These are phyloP conservation scores for Hibiscus mutabilis DNA, from an alignment of 345 rosid genomes.

Conservation along the genomic window DNA sequence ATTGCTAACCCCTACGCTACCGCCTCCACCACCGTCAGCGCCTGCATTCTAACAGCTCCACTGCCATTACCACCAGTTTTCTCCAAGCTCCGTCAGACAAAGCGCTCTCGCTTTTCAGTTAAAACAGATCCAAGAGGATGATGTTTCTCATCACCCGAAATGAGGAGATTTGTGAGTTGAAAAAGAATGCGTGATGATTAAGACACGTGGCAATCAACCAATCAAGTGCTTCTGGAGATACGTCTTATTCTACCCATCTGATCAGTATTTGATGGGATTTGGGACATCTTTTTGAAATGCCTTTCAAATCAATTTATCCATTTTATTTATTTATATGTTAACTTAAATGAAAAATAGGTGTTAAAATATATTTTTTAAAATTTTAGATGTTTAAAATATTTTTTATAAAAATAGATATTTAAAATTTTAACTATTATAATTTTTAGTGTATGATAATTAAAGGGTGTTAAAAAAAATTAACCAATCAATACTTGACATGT, in stretches of 20 bases:
- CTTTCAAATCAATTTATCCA: background rate
- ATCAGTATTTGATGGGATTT: background rate
- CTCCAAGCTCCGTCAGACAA: too few relatives aligned
- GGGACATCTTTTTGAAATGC: background rate
- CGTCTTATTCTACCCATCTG: background rate
- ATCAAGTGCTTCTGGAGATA: background rate
- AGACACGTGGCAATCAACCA: background rate
- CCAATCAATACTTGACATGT: too few relatives aligned
- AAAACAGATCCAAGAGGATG: background rate
- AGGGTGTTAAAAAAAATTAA: too few relatives aligned
- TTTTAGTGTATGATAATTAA: too few relatives aligned
- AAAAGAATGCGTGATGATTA: background rate
- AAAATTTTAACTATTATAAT: too few relatives aligned
- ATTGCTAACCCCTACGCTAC: background rate
- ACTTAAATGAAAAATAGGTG: too few relatives aligned
- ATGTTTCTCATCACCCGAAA: background rate
- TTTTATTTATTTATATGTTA: too few relatives aligned
- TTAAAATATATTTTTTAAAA: too few relatives aligned
- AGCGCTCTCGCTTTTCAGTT: background rate
- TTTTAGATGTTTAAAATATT: too few relatives aligned
- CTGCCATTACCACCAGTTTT: too few relatives aligned
- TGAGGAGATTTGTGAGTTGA: background rate
- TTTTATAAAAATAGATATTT: too few relatives aligned
- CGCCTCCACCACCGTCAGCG: background rate
- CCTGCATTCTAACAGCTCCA: constrained; percentile 2